phyloP scores from a whole-genome alignment of 179 eudicot genomes.

The Beta corolliflora region DNA sequence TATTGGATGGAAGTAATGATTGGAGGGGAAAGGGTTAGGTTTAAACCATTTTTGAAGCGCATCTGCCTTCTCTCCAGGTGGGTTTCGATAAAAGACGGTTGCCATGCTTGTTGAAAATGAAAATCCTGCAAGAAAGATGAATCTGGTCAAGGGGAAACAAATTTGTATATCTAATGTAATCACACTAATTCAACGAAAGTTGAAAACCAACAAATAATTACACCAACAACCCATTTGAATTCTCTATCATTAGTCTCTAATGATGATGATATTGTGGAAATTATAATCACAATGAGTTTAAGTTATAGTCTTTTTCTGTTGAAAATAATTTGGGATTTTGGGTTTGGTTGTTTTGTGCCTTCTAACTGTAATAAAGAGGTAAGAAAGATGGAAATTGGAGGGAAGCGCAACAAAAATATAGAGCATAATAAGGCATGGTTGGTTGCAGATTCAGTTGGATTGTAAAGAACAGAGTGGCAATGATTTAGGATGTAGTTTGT shows the following conservation, averaged over 20 bases:
- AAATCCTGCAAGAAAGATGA: too few relatives aligned
- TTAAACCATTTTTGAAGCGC: too few relatives aligned
- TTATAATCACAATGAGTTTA: constrained; percentile 40
- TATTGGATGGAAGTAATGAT: too few relatives aligned
- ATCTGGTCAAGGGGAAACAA: too few relatives aligned
- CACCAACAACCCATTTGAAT: constrained; percentile 12
- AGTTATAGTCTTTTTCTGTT: constrained; percentile 46
- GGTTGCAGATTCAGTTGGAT: constrained; percentile 85
- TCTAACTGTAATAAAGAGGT: constrained; percentile 18
- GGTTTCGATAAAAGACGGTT: too few relatives aligned
- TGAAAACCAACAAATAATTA: constrained; percentile 26
- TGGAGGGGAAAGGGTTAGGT: too few relatives aligned
- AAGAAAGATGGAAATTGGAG: not conserved
- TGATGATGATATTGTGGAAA: constrained; percentile 23
- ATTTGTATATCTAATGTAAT: constrained; percentile 41
- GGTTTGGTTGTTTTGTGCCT: constrained; percentile 53
- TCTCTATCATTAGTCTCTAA: constrained; percentile 27
- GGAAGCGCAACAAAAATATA: constrained; percentile 12
- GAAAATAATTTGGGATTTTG: constrained; percentile 75
- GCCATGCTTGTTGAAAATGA: too few relatives aligned
- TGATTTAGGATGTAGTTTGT: too few relatives aligned
- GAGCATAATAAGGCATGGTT: constrained; percentile 92
- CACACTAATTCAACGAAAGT: constrained; percentile 31
- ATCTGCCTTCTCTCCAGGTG: too few relatives aligned
- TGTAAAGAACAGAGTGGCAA: too few relatives aligned